Conservation (phyloP, 2,329 filamentous ascomycete species). For the Colletotrichum siamense region DNA sequence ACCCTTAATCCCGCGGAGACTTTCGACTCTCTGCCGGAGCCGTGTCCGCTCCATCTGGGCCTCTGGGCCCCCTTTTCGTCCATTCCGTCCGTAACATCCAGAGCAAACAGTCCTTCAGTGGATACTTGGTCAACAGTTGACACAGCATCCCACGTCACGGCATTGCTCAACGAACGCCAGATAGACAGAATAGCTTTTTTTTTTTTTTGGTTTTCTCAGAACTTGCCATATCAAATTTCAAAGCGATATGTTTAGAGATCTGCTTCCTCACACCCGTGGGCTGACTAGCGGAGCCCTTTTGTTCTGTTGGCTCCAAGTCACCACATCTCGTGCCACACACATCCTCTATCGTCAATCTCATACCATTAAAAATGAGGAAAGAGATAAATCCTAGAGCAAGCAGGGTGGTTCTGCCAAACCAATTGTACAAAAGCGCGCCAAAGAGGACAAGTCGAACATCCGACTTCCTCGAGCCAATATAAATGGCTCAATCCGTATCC, state of each 20-base stretch:
- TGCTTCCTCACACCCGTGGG: not conserved
- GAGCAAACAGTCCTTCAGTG: slow-evolving; percentile 4
- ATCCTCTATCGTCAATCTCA: slow-evolving; percentile 14
- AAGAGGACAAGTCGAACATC: not conserved
- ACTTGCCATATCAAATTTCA: slow-evolving; percentile 19
- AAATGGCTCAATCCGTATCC: slow-evolving; percentile 7
- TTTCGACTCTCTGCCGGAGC: not conserved
- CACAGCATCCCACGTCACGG: not conserved
- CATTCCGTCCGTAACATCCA: not conserved
- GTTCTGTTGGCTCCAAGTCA: not conserved
- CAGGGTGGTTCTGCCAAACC: slow-evolving; percentile 2
- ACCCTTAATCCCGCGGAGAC: not conserved
- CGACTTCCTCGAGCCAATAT: not conserved
- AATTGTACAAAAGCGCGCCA: slow-evolving; percentile 11
- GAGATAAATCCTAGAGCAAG: slow-evolving; percentile 9
- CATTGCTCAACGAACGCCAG: slow-evolving; percentile 6
- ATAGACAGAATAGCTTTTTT: not conserved
- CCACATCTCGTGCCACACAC: not conserved
- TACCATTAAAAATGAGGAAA: slow-evolving; percentile 7
- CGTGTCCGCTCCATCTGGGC: not conserved
- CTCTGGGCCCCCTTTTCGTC: not conserved
- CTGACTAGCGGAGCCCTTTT: not conserved
- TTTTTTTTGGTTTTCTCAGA: slow-evolving; percentile 1
- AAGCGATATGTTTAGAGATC: slow-evolving; percentile 13
- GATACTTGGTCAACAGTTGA: not conserved